Base-by-base conservation (phyloP, 2,329 filamentous ascomycete species). In the Colletotrichum tofieldiae region DNA sequence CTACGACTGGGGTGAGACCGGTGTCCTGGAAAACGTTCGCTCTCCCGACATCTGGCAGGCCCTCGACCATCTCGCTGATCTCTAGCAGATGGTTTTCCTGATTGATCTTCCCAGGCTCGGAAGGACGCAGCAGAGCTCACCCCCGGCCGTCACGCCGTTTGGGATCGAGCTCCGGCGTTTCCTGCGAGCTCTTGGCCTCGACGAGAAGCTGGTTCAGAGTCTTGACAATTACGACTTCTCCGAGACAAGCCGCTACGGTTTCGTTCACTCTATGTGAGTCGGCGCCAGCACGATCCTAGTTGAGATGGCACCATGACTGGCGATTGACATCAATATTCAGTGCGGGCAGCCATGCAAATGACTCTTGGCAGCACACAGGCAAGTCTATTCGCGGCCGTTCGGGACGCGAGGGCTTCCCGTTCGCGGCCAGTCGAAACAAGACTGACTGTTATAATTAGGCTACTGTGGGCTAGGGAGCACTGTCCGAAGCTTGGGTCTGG, bases 1-100 rank as follows among this genome's bases (percentile, higher is more conserved):
- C 9, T 94, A 93, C 77, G 96, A 99, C 79, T 98, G 96, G 95
- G 96, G 95, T 12, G 94, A 97, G 80, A 88, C 87, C 2, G 94
- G 94, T 8, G 83, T 91, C 2, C 93, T 98, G 91, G 95, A 98
- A 82, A 98, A 98, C 81, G 92, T 93, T 78, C 71, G 87, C 45
- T 47, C 54, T 49, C 39, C 49, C 59, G 52, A 70, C 32, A 26
- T 3, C 32, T 68, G 37, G 37, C 26, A 12, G 2, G 14, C 20
- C 49, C 16, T 23, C 20, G 14, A 39, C 11, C 49, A n/a, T 26
- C 23, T 43, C 11, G 64, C 76, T 79, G 49, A 80, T 63, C 26
- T 47, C 18, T 39, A 11, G 45, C 69, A 93, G 91, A 92, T 92
- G 77, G 90, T 95, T 9, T 98, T 98, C 79, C 79, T 98, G n/a